Evolutionary conservation across 2,329 filamentous ascomycete species (phyloP), one percentile per base, ranked within the genome.

Genomic region (Trichoderma oligosporum): DNA sequence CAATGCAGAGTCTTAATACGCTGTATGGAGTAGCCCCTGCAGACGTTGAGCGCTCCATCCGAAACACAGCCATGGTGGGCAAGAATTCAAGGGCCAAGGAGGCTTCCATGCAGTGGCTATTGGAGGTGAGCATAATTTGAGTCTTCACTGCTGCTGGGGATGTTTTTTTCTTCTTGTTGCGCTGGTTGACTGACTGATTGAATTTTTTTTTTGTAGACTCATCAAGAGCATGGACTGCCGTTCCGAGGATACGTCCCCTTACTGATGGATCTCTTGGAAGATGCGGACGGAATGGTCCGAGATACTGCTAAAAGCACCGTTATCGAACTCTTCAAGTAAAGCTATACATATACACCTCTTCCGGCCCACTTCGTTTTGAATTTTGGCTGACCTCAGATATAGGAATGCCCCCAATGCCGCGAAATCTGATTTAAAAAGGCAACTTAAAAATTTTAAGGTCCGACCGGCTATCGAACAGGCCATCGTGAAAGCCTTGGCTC

Each of bases 41-140:
- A 41, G 91, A 96, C 59, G 88, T 93, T 38, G 93, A 97, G 76
- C 82, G 86, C 60, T 82, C 86, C 64, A 83, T 97, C 58, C 86
- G 89, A 63, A 91, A 91, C 65, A 80, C 80, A 52, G 91, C 89
- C 58, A 84, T 97, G 74, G 80, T 81, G 42, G 88, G 89, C 62
- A 91, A 88, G 76, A 95, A 92, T 71, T 76, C 89, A 31, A 84
- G 89, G 66, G 87, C 91, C 60, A 96, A 95, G 72, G 91, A 96
- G 75, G 79, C 85, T 53, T 86, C 86, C 63, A 86, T 97, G 83
- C 82, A 86, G 61, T 97, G 92, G 92, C 77, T 97, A 33, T 79
- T 91, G 31, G 86, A 87, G 78, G 87, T 90, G 73, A 54, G 65
- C 24, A 25, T 7, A 7, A n/a, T n/a, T n/a, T n/a, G n/a, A n/a